phyloP scores from a whole-genome alignment of 768 basidiomycete species.

The Leccinum ochraceum region DNA sequence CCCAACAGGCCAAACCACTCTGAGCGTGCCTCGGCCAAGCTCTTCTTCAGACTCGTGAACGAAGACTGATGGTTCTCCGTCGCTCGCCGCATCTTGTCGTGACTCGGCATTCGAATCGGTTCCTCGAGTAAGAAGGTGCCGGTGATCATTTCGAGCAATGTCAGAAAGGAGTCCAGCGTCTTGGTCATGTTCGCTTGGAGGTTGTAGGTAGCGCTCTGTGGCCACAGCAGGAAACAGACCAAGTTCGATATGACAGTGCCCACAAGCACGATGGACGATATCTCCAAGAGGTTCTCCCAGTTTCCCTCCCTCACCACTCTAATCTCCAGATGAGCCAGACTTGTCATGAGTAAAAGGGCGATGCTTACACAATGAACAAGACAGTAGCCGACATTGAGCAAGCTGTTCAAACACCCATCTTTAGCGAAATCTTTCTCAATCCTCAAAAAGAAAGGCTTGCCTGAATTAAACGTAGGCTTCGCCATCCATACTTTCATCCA shows the following conservation, averaged over 20 bases:
- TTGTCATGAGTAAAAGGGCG: background rate
- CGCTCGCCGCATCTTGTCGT: conserved; percentile 72
- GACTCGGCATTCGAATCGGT: conserved; percentile 53
- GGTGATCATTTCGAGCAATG: conserved; percentile 79
- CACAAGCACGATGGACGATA: conserved; percentile 73
- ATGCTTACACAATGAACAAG: conserved; percentile 74
- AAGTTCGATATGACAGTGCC: conserved; percentile 81
- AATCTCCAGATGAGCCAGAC: conserved; percentile 6
- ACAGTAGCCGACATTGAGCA: conserved; percentile 86
- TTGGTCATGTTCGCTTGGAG: conserved; percentile 84
- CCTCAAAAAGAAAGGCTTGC: conserved; percentile 35
- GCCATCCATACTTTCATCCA: conserved; percentile 94
- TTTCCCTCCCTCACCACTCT: conserved; percentile 91
- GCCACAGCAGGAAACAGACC: conserved; percentile 85
- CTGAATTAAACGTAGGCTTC: conserved; percentile 89
- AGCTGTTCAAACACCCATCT: conserved; percentile 41
- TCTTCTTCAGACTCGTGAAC: conserved; percentile 88
- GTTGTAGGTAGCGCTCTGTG: conserved; percentile 76
- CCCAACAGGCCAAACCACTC: conserved; percentile 58
- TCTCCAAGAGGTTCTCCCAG: conserved; percentile 68
- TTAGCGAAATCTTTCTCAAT: background rate
- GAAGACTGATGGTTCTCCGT: conserved; percentile 84
- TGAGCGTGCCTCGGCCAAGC: conserved; percentile 81
- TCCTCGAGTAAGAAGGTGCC: conserved; percentile 84
- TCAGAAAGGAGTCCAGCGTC: conserved; percentile 86